Evolutionary conservation across 305 asterid genomes (phyloP).

Genomic region (Fraxinus angustifolia): DNA sequence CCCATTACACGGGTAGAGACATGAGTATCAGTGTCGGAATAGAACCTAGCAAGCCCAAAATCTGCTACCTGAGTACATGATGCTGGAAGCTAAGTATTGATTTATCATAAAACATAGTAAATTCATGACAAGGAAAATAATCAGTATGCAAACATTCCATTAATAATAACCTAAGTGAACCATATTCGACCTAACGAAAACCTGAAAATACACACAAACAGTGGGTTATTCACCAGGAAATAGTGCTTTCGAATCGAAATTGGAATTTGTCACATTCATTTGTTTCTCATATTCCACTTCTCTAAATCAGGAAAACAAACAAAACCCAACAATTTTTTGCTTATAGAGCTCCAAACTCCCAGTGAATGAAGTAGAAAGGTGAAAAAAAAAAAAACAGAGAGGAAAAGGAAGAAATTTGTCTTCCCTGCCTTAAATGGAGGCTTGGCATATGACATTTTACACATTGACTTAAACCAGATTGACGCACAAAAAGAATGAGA

Average conservation of each 20-base stretch:
- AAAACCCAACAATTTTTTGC: background rate
- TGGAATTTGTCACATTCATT: background rate
- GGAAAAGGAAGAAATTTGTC: background rate
- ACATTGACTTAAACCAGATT: background rate
- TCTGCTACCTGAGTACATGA: conserved; percentile 73
- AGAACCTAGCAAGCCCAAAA: conserved; percentile 90
- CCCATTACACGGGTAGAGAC: conserved; percentile 97
- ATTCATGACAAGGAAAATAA: background rate
- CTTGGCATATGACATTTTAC: background rate
- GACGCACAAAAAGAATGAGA: background rate
- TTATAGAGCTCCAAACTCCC: background rate
- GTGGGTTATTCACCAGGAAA: background rate
- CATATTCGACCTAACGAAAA: background rate
- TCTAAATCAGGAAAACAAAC: background rate
- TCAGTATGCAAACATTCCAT: background rate
- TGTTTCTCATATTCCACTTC: background rate
- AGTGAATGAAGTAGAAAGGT: background rate
- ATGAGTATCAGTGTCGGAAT: conserved; percentile 76
- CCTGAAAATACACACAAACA: background rate
- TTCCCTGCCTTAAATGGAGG: background rate
- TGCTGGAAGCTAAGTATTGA: conserved; percentile 16
- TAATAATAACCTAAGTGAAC: background rate
- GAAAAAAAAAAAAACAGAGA: background rate
- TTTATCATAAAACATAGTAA: background rate
- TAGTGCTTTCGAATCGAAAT: background rate